Conservation (phyloP, 2,329 filamentous ascomycete species). For the Phialophora macrospora region DNA sequence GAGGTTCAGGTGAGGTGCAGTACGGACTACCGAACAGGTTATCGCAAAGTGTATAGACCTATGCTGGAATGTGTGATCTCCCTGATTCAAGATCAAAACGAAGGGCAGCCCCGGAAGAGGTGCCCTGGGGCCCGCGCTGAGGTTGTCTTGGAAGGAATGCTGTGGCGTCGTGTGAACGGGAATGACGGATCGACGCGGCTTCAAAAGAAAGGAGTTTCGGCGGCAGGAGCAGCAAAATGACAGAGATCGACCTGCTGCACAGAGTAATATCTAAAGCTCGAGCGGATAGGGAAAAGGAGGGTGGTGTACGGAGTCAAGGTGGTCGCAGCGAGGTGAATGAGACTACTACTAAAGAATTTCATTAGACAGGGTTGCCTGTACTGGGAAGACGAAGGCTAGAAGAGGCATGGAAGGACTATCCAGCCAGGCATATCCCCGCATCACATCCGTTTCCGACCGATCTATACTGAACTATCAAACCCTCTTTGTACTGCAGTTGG, state of each 20-base stretch:
- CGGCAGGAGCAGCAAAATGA: background rate
- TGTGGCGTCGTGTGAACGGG: constrained; percentile 23
- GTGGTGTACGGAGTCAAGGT: constrained; percentile 2
- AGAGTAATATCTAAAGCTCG: constrained; percentile 2
- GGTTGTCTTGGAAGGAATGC: constrained; percentile 30
- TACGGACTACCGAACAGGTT: constrained; percentile 12
- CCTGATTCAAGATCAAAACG: constrained; percentile 10
- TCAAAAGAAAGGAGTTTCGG: constrained; percentile 4
- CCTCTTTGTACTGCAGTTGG: constrained; percentile 1
- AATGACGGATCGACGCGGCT: background rate
- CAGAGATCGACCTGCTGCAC: background rate
- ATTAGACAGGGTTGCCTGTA: background rate
- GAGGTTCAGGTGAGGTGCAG: background rate
- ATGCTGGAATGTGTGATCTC: constrained; percentile 26
- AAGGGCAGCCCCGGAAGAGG: constrained; percentile 3
- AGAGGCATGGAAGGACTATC: constrained; percentile 9
- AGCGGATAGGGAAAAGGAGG: constrained; percentile 2
- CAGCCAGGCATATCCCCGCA: background rate
- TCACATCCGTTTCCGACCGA: background rate
- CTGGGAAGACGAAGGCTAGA: constrained; percentile 2
- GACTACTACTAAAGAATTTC: constrained; percentile 18
- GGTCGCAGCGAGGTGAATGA: constrained; percentile 9
- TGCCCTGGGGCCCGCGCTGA: constrained; percentile 15
- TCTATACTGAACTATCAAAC: background rate
- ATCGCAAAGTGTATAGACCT: constrained; percentile 3